phyloP scores from a whole-genome alignment of 106 monocot genomes.

The Phalaenopsis equestris region DNA sequence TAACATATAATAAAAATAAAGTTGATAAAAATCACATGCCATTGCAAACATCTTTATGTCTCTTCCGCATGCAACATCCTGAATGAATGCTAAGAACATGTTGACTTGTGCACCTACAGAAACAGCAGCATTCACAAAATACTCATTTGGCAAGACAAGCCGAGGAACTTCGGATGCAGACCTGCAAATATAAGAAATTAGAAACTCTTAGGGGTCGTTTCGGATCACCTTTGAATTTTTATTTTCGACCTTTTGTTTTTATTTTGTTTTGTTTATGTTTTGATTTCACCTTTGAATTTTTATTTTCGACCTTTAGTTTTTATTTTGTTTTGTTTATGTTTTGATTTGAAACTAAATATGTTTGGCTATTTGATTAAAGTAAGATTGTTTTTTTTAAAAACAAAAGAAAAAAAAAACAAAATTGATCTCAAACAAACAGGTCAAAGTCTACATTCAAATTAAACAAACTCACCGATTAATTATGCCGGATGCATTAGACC shows the following conservation, averaged over 20 bases:
- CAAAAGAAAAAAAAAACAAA: not conserved
- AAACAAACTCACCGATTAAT: constrained; percentile 54
- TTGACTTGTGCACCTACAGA: constrained; percentile 65
- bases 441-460: not conserved
- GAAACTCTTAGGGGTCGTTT: not conserved
- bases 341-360: too few species aligned
- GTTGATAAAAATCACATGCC: constrained; percentile 28
- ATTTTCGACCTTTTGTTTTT: too few species aligned
- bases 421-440: too few species aligned
- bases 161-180: constrained; percentile 63
- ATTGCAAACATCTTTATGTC: constrained; percentile 75
- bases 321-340: too few species aligned
- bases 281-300: too few species aligned
- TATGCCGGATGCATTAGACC: constrained; percentile 51
- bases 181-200: constrained; percentile 26
- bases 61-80: constrained; percentile 81
- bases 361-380: too few species aligned
- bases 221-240: too few species aligned
- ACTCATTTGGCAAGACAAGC: constrained; percentile 68
- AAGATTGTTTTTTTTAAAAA: too few species aligned
- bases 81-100: constrained; percentile 68
- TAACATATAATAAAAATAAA: not conserved
- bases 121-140: constrained; percentile 67
- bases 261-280: too few species aligned
- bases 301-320: too few species aligned